Evolutionary conservation across 164 flowering plant genomes (phyloP).

Genomic region (Vitis rupestris): DNA sequence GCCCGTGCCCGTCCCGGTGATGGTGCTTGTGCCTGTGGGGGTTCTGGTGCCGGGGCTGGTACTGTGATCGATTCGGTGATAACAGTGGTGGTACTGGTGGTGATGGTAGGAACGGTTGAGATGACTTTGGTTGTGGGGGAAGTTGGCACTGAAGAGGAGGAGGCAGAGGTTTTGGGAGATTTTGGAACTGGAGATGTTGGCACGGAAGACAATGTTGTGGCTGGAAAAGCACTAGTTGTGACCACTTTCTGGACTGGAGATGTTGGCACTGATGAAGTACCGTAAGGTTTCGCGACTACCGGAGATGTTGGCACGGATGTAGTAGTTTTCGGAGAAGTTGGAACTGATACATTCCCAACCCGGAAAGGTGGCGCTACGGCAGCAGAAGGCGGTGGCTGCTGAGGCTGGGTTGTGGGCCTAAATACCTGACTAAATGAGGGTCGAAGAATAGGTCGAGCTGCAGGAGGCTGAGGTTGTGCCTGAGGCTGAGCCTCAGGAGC

Average conservation of each 20-base stretch:
- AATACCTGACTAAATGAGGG: constrained; percentile 1
- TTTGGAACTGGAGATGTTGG: constrained; percentile 12
- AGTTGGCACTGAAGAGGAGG: constrained; percentile 1
- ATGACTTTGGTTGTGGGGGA: constrained; percentile 9
- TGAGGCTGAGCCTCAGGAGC: not conserved
- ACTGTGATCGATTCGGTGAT: too few species aligned
- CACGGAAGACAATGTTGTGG: constrained; percentile 1
- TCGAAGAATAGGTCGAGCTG: constrained; percentile 16
- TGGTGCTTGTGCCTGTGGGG: too few species aligned
- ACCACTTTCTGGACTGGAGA: constrained; percentile 14
- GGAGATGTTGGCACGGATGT: constrained; percentile 12
- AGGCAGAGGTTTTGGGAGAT: not conserved
- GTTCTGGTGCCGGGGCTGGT: too few species aligned
- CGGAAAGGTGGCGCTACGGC: constrained; percentile 3
- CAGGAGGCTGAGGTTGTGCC: constrained; percentile 8
- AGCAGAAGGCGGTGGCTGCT: constrained; percentile 12
- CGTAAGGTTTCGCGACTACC: too few species aligned
- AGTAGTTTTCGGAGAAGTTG: not conserved
- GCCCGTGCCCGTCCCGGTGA: too few species aligned
- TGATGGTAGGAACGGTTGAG: not conserved
- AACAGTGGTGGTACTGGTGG: not conserved
- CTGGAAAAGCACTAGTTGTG: not conserved
- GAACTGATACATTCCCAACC: not conserved
- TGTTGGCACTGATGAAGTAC: constrained; percentile 7
- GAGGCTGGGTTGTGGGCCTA: not conserved